Evolutionary conservation across 805 yeast genomes (phyloP), one percentile per base, ranked within the genome.

Genomic region (Starmerella tilneyi): DNA sequence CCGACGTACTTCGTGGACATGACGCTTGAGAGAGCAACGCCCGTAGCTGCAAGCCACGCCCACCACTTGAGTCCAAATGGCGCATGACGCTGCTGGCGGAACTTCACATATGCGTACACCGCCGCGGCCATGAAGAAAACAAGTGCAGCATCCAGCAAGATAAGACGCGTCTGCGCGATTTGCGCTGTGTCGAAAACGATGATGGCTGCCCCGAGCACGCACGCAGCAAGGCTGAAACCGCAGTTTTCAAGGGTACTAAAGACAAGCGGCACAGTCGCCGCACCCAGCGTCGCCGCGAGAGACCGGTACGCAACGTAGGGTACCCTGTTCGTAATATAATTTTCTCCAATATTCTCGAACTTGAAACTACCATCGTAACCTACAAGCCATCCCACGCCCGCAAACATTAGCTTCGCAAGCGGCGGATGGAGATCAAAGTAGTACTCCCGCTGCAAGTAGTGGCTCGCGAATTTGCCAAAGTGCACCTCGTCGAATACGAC

Each of bases 381-480:
- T 31, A 92, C 89, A 48, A 86, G 61, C 62, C 76, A 84, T 37
- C 94, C 96, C 34, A 88, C 79, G 32, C 84, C 69, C 0, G 94
- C 97, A 47, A 85, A 84, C 49, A 92, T 71, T 81, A 89, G 80
- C 64, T 89, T 89, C 19, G 96, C 97, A 56, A 89, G 69, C 1
- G 98, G 98, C 40, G 98, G 98, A 65, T 89, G 98, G 27, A 89
- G 96, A 64, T 89, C 98, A 61, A 84, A 94, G 63, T 88, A 89
- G 61, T 83, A 85, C 58, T 84, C 94, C 55, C 84, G 92, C 56
- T 75, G 79, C 51, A 89, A 69, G 64, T 89, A 89, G 62, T 84
- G 81, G 11, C 95, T 80, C 26, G 96, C 97, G 62, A 89, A 89
- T 63, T 89, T 92, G 42, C 96, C 98, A 63, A 89, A 89, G 64